A percentile compares a stretch with the other conserved stretches of the same genome.
phyloP scores from a whole-genome alignment of 805 yeast genomes.

The Yarrowia osloensis region DNA sequence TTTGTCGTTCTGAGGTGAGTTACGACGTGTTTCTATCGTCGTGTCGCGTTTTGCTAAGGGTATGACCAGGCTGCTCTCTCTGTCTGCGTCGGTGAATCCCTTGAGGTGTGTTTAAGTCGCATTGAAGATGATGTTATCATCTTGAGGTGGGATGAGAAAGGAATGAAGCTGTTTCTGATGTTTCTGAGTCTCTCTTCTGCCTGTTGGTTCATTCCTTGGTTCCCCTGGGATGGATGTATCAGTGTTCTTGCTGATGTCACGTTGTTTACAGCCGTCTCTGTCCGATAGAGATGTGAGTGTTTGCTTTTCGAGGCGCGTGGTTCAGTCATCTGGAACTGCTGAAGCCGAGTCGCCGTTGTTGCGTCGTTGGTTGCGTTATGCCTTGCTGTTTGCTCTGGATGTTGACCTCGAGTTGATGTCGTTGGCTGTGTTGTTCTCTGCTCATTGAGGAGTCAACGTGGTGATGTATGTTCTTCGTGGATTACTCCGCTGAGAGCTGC shows the following conservation, averaged over 20 bases:
- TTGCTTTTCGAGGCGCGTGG: neutral
- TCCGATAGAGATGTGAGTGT: neutral
- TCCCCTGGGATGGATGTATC: neutral
- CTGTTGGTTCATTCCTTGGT: neutral
- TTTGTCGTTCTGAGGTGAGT: neutral
- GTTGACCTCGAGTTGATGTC: neutral
- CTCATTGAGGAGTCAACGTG: neutral
- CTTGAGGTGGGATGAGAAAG: neutral
- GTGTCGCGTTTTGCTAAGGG: neutral
- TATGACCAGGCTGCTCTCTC: neutral
- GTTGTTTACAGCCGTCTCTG: neutral
- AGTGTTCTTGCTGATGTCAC: neutral
- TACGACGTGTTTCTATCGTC: neutral
- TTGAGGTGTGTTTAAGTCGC: neutral
- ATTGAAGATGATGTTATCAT: neutral
- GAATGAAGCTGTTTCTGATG: neutral
- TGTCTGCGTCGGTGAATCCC: neutral
- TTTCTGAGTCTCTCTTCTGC: neutral
- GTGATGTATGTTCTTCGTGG: neutral
- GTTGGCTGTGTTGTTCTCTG: neutral
- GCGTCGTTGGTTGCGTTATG: neutral
- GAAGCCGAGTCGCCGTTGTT: neutral
- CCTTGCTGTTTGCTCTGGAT: neutral
- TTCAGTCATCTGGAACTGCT: neutral
- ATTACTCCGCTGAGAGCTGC: neutral